A percentile compares a stretch with the other conserved stretches of the same genome.
Evolutionary conservation across 2,329 filamentous ascomycete genomes (phyloP).

Genomic region (Byssothecium circinans): DNA sequence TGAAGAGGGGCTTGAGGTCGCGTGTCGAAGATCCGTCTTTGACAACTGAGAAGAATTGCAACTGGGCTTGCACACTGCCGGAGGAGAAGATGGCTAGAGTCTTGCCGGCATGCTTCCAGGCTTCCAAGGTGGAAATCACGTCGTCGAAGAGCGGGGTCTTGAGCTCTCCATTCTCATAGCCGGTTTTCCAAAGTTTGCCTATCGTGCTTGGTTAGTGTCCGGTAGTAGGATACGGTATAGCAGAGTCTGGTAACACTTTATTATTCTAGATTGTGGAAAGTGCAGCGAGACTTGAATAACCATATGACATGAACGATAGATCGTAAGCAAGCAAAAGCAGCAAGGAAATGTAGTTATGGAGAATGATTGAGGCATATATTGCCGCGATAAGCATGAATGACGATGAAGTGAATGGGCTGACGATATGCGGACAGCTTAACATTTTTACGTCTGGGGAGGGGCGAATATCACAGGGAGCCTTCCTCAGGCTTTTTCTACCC

Average conservation of each 20-base stretch:
- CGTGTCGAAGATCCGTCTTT: slow-evolving; percentile 43
- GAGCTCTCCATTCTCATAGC: slow-evolving; percentile 70
- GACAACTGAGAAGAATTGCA: slow-evolving; percentile 71
- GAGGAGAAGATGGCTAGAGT: slow-evolving; percentile 77
- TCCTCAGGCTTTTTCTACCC: slow-evolving; percentile 18
- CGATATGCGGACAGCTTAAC: slow-evolving; percentile 9
- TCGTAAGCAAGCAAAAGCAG: background rate
- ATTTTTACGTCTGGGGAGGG: slow-evolving; percentile 17
- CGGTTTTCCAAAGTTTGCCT: slow-evolving; percentile 73
- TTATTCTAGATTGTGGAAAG: too few relatives aligned
- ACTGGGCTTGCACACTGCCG: slow-evolving; percentile 78
- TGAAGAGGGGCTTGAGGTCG: slow-evolving; percentile 43
- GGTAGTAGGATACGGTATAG: slow-evolving; percentile 7
- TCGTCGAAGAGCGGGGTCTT: slow-evolving; percentile 74
- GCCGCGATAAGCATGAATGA: slow-evolving; percentile 13
- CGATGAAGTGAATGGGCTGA: slow-evolving; percentile 7
- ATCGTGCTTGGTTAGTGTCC: slow-evolving; percentile 26
- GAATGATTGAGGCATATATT: slow-evolving; percentile 16
- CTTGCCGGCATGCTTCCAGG: slow-evolving; percentile 60
- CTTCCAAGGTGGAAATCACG: slow-evolving; percentile 64
- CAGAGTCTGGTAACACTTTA: too few relatives aligned
- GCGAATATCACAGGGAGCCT: slow-evolving; percentile 30
- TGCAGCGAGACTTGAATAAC: too few relatives aligned
- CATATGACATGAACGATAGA: too few relatives aligned
- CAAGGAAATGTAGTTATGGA: slow-evolving; percentile 9